These are phyloP conservation scores for Pichia phayaonensis DNA, from an alignment of 805 yeast species.

Conservation along the genomic window DNA sequence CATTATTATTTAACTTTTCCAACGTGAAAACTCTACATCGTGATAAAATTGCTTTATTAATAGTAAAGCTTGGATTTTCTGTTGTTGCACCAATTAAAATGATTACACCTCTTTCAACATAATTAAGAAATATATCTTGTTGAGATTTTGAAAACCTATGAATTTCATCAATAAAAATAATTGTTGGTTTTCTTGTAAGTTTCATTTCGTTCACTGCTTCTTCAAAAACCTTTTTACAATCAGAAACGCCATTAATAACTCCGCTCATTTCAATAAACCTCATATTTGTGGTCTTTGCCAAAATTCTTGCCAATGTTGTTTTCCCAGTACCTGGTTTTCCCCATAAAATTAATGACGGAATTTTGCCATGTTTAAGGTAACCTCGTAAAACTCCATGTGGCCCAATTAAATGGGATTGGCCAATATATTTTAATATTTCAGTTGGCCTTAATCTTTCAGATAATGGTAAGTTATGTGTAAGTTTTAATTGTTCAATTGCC, in stretches of 20 bases:
- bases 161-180: conserved; percentile 85
- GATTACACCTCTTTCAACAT: conserved; percentile 76
- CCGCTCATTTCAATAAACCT: conserved; percentile 80
- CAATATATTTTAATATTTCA: conserved; percentile 62
- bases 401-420: conserved; percentile 75
- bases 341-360: conserved; percentile 85
- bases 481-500: conserved; percentile 11
- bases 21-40: conserved; percentile 77
- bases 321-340: conserved; percentile 98
- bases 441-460: conserved; percentile 83
- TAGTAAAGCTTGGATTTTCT: conserved; percentile 81
- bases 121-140: conserved; percentile 81
- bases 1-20: conserved; percentile 40
- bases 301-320: conserved; percentile 59
- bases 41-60: conserved; percentile 76
- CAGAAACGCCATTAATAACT: conserved; percentile 60
- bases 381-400: conserved; percentile 56
- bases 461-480: conserved; percentile 39
- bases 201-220: conserved; percentile 38
- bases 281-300: conserved; percentile 47
- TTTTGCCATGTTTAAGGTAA: conserved; percentile 52
- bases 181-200: conserved; percentile 46
- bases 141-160: conserved; percentile 82
- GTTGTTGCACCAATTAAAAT: conserved; percentile 94
- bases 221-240: conserved; percentile 56